Conservation (phyloP, 2,329 filamentous ascomycete genomes). For the Juglanconis juglandina region DNA sequence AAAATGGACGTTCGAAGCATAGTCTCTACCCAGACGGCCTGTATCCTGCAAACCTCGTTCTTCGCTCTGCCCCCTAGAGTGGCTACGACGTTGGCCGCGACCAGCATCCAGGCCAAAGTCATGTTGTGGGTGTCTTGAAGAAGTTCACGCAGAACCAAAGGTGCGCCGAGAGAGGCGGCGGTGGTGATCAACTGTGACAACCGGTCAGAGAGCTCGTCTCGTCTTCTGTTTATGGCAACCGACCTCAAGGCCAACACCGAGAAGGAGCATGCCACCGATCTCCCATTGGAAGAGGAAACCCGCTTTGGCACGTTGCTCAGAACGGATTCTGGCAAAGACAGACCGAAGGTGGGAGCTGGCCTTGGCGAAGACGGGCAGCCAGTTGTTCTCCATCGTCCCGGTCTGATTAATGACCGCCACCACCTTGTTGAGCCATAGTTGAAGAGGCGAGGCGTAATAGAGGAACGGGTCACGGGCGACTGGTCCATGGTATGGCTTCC, state of each 20-base stretch:
- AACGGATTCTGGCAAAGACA: not conserved
- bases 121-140: not conserved
- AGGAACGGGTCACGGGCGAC: constrained; percentile 1
- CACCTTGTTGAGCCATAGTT: constrained; percentile 1
- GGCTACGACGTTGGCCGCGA: not conserved
- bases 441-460: constrained; percentile 2
- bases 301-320: not conserved
- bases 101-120: not conserved
- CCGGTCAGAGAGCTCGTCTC: too few species aligned
- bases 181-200: not conserved
- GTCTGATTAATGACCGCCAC: not conserved
- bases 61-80: constrained; percentile 6
- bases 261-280: constrained; percentile 1
- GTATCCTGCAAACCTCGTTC: not conserved
- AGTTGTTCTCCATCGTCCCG: not conserved
- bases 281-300: constrained; percentile 4
- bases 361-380: not conserved
- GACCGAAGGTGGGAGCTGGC: not conserved
- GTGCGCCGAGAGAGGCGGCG: not conserved
- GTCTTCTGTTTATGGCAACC: not conserved
- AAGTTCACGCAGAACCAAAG: not conserved
- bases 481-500: not conserved
- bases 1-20: constrained; percentile 6
- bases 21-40: not conserved
- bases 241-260: constrained; percentile 1